Base-by-base conservation (phyloP, 2,329 filamentous ascomycete species). In the Pseudodiploospora longispora region DNA sequence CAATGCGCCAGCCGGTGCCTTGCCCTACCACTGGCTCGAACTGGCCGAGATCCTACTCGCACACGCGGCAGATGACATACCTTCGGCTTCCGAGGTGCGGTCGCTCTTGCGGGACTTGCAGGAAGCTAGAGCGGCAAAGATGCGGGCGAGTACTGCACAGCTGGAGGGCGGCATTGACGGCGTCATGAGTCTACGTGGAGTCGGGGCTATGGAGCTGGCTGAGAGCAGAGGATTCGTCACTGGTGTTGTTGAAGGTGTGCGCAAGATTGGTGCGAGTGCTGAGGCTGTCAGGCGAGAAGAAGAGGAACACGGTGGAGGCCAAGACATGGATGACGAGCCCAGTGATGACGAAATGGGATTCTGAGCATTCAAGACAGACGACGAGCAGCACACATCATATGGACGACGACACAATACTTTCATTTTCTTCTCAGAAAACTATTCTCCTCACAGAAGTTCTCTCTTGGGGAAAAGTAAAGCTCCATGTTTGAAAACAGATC, bases 1-100 rank as follows among this genome's bases (percentile, higher is more conserved):
- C 19, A 71, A 78, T 38, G 78, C 84, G 2, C 80, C 83, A 6
- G 68, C 80, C 1, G 80, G 81, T 35, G 79, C 82, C 10, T 70
- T 98, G 30, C 93, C 93, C 0, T 97, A 95, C 61, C 91, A 97
- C 68, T 98, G 91, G 90, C 76, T 95, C 36, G 93, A 97, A 66
- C 69, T 97, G 6, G 83, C 85, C 12, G 89, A 95, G 65, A 81
- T 94, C 60, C 71, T 98, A 38, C 76, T 98, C 2, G 85, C 90
- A 38, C 84, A 87, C 44, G 90, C 90, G 4, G 75, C 79, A 28
- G 90, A 96, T 62, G 90, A 96, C 61, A 76, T 97, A 40, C 75
- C 58, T 55, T 78, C 84, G 1, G 75, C 86, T 2, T 83, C 89
- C 52, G 79, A 82, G 52, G 82, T 94, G 6, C 73, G 90, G 6